Evolutionary conservation across 345 rosid species (phyloP).

Genomic region (Alliaria petiolata): DNA sequence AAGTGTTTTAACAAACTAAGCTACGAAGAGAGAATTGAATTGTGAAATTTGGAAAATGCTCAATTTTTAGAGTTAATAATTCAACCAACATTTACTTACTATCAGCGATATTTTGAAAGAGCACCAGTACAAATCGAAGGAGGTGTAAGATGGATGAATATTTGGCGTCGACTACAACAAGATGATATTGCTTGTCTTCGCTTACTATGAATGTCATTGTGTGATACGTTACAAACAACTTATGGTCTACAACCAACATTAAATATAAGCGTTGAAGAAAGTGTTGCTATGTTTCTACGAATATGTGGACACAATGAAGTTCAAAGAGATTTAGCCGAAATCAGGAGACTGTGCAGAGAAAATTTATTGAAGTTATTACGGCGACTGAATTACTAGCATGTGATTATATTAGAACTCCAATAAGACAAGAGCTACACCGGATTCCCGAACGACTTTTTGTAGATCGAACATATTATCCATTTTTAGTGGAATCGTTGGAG

Average conservation of each 20-base stretch:
- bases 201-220: not conserved
- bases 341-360: no score
- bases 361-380: no score
- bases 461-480: no score
- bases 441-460: not conserved
- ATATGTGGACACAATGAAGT: not conserved
- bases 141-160: not conserved
- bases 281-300: not conserved
- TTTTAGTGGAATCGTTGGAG: no score
- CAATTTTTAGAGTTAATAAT: not conserved
- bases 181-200: no score
- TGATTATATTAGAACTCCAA: no score
- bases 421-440: no score
- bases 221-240: not conserved
- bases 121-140: not conserved
- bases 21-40: not conserved
- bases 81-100: not conserved
- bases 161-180: no score
- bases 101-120: not conserved
- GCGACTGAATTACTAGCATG: no score
- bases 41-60: not conserved
- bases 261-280: no score
- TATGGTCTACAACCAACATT: not conserved
- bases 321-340: not conserved
- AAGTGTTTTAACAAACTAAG: no score